Percentiles rank a stretch among this genome's conserved stretches.
Conservation (phyloP, 78 protist genomes). For the Emiliania huxleyi region DNA sequence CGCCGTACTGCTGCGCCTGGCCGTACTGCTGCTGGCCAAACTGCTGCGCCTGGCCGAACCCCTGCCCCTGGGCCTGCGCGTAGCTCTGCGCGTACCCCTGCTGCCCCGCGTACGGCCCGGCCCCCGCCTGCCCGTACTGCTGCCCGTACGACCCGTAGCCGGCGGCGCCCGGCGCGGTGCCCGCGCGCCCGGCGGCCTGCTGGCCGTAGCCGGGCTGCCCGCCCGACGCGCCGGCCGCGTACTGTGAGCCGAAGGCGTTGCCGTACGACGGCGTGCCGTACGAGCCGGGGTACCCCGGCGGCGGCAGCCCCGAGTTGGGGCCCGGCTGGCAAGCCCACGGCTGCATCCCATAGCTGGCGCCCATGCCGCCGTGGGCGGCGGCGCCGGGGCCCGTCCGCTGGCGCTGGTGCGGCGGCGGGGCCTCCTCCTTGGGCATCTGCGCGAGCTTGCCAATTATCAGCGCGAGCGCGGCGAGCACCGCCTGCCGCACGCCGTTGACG, state of each 20-base stretch:
- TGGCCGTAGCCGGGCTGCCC: not conserved
- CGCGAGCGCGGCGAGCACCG: not conserved
- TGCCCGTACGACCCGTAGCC: not conserved
- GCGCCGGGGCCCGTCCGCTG: not conserved
- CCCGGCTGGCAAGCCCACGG: not conserved
- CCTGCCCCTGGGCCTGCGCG: not conserved
- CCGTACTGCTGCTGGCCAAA: not conserved
- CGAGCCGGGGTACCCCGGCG: not conserved
- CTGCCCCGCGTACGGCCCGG: not conserved
- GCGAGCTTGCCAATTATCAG: not conserved
- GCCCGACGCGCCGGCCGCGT: not conserved
- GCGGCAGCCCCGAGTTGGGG: not conserved
- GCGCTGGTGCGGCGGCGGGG: not conserved
- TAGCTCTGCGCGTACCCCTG: not conserved
- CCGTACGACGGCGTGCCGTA: not conserved
- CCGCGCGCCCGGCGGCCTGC: not conserved
- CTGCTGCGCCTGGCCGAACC: not conserved
- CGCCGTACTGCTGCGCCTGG: not conserved
- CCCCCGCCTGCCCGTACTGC: too few species aligned
- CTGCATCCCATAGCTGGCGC: not conserved
- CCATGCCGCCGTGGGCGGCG: not conserved
- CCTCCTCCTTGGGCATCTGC: not conserved
- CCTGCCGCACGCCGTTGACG: not conserved
- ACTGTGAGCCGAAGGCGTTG: not conserved
- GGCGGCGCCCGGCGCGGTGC: not conserved